Base-by-base conservation (phyloP, 352 stramenopile genomes). In the Paralagenidium karlingii region DNA sequence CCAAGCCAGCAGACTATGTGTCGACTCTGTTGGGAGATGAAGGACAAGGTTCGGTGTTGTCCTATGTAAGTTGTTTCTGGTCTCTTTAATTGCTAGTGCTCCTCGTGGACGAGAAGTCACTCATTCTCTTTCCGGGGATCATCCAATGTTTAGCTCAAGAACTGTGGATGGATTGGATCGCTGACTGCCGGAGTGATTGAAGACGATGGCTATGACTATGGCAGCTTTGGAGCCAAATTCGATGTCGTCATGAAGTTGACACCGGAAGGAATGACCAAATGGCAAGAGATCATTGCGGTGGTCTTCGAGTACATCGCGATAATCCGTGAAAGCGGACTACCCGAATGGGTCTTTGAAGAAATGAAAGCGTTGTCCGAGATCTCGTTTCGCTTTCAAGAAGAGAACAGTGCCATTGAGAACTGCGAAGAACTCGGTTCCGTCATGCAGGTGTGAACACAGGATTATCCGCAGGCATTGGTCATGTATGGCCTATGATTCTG, bases 1-100 rank as follows among this genome's bases (percentile, higher is more conserved):
- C 85, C 24, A 89, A 89, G 18, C 79, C 79, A 1, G 60, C 73
- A 15, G 73, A 88, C 36, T 89, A 88, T 28, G 60, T 93, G 16
- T 74, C 71, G 31, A 78, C 65, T 43, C 67, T 93, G 3, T 46
- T 90, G 5, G 79, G 79, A 2, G 68, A 93, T 43, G 79, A 93
- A 55, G 82, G 71, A 32, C 67, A 86, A 63, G 79, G 79, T 12
- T 89, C 74, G 1, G 56, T 93, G 18, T 47, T 93, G 13, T 86
- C 70, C 24, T 54, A 82, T 51, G 74, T 91, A 60, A 39, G 60
- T 54, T 10, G 24, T 43, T 19, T 41, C 24, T 19, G 11, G 8
- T 41, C 5, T 37, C 15, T 44, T 41, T 9, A 22, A 28, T 39
- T 13, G 38, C 19, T 21, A 12, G 31, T 47, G 18, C 25, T 36